These are phyloP conservation scores for Thelonectria blattea DNA, from an alignment of 2,329 filamentous ascomycete genomes.

Conservation along the genomic window DNA sequence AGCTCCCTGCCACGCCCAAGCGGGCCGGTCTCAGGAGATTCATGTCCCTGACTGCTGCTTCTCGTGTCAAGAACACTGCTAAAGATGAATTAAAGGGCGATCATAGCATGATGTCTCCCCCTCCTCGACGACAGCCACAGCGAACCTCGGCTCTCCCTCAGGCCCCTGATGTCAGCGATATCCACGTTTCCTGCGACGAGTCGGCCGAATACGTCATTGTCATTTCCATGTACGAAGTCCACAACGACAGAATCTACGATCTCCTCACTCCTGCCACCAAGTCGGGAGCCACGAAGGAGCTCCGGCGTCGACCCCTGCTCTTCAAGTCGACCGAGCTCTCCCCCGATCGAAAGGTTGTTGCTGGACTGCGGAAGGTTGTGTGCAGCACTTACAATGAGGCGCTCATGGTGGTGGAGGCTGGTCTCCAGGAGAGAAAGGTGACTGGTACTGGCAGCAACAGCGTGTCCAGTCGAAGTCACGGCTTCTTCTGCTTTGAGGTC, in stretches of 20 bases:
- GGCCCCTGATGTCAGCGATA: slow-evolving; percentile 73
- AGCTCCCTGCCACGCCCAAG: slow-evolving; percentile 42
- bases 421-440: slow-evolving; percentile 83
- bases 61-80: slow-evolving; percentile 53
- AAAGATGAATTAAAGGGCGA: slow-evolving; percentile 59
- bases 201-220: slow-evolving; percentile 84
- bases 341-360: slow-evolving; percentile 91
- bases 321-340: slow-evolving; percentile 93
- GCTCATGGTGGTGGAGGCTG: slow-evolving; percentile 86
- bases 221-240: slow-evolving; percentile 98
- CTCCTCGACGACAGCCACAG: slow-evolving; percentile 67
- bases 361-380: slow-evolving; percentile 87
- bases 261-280: slow-evolving; percentile 72
- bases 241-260: slow-evolving; percentile 98
- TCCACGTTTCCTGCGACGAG: slow-evolving; percentile 65
- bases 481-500: slow-evolving; percentile 94
- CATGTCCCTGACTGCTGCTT: slow-evolving; percentile 55
- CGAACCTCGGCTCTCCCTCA: slow-evolving; percentile 75
- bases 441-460: slow-evolving; percentile 93
- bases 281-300: slow-evolving; percentile 69
- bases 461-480: slow-evolving; percentile 89
- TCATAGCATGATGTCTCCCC: slow-evolving; percentile 52
- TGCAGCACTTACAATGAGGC: slow-evolving; percentile 85
- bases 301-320: slow-evolving; percentile 77
- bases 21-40: slow-evolving; percentile 40